Percentiles rank a stretch among this genome's conserved stretches.
phyloP scores from a whole-genome alignment of 306 rosid genomes.

The Fragaria ananassa region DNA sequence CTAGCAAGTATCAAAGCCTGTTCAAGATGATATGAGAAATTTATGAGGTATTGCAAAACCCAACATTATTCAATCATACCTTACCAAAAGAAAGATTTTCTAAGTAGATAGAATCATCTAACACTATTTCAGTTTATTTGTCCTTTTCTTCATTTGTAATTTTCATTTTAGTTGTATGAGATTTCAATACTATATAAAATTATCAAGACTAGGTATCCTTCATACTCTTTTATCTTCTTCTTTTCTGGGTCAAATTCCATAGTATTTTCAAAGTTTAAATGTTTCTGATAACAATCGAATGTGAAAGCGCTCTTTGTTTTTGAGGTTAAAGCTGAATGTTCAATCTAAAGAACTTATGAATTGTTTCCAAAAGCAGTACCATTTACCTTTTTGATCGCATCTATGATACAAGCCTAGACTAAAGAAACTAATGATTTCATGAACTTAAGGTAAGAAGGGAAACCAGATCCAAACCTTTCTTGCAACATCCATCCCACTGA shows the following conservation, averaged over 20 bases:
- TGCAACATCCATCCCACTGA: constrained; percentile 95
- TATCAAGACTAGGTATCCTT: background rate
- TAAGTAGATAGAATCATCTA: background rate
- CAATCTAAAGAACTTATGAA: background rate
- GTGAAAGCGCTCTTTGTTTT: background rate
- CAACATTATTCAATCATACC: background rate
- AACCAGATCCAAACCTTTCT: constrained; percentile 67
- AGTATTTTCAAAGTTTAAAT: background rate
- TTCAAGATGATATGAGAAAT: constrained; percentile 18
- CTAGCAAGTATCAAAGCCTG: constrained; percentile 96
- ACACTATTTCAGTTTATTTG: background rate
- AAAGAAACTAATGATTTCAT: constrained; percentile 5
- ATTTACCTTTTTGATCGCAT: background rate
- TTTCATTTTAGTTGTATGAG: background rate
- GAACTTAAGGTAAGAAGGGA: constrained; percentile 18
- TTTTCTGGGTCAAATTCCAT: background rate
- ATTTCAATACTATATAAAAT: background rate
- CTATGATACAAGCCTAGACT: constrained; percentile 10
- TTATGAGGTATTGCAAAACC: constrained; percentile 13
- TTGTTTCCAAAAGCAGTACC: background rate
- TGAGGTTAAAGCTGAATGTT: background rate
- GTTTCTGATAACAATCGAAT: background rate
- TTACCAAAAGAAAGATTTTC: background rate
- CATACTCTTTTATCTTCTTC: background rate
- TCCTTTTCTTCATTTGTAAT: background rate